These are phyloP conservation scores for Stygiomarasmius scandens DNA, from an alignment of 1,284 basidiomycete species.

Conservation along the genomic window DNA sequence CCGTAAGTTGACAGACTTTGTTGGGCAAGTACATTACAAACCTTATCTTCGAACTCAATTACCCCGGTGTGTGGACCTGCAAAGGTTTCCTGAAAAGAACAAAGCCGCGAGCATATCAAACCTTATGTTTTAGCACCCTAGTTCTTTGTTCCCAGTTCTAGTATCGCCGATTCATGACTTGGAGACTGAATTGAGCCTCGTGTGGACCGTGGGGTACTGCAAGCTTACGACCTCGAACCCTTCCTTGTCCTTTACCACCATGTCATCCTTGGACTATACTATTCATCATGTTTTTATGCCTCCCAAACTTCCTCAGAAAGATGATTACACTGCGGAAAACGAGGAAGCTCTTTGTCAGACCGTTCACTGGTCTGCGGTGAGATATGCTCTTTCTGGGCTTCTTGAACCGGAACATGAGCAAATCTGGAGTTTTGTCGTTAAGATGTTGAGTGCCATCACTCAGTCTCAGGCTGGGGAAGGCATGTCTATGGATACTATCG, in stretches of 20 bases:
- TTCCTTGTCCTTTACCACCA: not conserved
- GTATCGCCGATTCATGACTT: too few species aligned
- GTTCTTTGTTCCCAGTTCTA: too few species aligned
- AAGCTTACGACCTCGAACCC: too few species aligned
- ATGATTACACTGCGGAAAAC: conserved; percentile 24
- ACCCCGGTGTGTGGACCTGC: too few species aligned
- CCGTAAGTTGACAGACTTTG: too few species aligned
- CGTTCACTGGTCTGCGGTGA: not conserved
- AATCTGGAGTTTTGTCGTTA: conserved; percentile 26
- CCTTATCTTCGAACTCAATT: too few species aligned
- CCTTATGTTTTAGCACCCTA: too few species aligned
- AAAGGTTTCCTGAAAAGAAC: too few species aligned
- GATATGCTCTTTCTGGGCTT: not conserved
- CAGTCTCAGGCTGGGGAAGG: not conserved
- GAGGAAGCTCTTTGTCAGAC: not conserved
- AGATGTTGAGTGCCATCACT: conserved; percentile 26
- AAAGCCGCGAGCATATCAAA: too few species aligned
- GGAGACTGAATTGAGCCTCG: too few species aligned
- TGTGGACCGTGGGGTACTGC: too few species aligned
- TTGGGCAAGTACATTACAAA: too few species aligned
- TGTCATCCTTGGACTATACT: conserved; percentile 28
- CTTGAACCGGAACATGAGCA: not conserved
- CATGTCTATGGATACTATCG: conserved; percentile 3
- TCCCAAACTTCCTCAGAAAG: conserved; percentile 39
- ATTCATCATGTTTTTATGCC: conserved; percentile 45